These are phyloP conservation scores for Naganishia sp. DNA, from an alignment of 1,284 basidiomycete species.

Conservation along the genomic window DNA sequence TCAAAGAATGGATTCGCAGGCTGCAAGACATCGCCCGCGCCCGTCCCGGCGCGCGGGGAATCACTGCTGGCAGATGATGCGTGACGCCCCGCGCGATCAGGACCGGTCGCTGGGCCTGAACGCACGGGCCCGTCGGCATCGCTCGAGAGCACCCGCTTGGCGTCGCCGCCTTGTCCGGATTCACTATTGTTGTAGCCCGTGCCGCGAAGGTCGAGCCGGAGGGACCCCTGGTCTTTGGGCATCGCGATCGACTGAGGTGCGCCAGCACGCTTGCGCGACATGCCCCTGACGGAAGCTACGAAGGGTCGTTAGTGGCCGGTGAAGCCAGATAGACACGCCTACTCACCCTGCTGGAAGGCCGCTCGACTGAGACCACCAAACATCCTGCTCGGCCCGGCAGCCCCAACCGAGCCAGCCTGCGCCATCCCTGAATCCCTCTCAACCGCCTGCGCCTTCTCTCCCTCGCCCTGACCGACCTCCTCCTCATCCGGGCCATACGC, in stretches of 20 bases:
- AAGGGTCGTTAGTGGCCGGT: background rate
- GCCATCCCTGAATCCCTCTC: background rate
- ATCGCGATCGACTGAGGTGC: slow-evolving; percentile 15
- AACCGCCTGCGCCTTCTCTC: background rate
- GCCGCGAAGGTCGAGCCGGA: slow-evolving; percentile 22
- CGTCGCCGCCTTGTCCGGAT: background rate
- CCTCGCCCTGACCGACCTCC: background rate
- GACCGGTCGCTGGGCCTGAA: background rate
- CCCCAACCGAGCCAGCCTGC: background rate
- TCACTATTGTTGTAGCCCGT: slow-evolving; percentile 3
- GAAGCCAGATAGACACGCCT: background rate
- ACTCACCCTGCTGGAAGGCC: slow-evolving; percentile 27
- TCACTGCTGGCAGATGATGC: background rate
- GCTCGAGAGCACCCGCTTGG: background rate
- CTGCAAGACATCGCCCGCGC: slow-evolving; percentile 40
- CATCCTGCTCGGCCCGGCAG: slow-evolving; percentile 6
- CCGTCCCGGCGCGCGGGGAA: slow-evolving; percentile 12
- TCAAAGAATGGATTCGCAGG: slow-evolving; percentile 88
- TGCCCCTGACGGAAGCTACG: slow-evolving; percentile 15
- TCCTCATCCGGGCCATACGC: slow-evolving; percentile 19
- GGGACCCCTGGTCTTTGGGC: background rate
- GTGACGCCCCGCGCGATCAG: background rate
- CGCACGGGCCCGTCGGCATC: slow-evolving; percentile 3
- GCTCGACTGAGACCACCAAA: slow-evolving; percentile 28
- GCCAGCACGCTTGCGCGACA: slow-evolving; percentile 9